Conservation (phyloP, 1,139 yeast species). For the Yamadazyma diospyri region DNA sequence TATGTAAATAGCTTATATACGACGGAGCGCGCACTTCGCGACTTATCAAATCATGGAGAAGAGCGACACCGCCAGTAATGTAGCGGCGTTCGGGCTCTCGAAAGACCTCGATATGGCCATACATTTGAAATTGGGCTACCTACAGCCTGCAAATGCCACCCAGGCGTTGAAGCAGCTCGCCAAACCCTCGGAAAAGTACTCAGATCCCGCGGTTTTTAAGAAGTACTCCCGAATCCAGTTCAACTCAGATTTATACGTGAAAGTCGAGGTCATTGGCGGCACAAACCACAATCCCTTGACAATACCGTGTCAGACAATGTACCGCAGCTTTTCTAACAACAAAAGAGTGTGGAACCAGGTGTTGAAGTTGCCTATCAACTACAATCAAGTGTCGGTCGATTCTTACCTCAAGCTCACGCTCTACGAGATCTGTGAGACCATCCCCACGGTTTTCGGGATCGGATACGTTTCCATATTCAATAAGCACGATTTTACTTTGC, state of each 20-base stretch:
- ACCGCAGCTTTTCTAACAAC: constrained; percentile 52
- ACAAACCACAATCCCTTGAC: constrained; percentile 61
- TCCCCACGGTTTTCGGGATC: constrained; percentile 50
- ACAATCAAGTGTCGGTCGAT: constrained; percentile 63
- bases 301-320: constrained; percentile 63
- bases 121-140: constrained; percentile 32
- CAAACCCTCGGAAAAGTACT: constrained; percentile 52
- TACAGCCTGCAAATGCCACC: constrained; percentile 23
- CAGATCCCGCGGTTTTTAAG: constrained; percentile 50
- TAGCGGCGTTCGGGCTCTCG: constrained; percentile 70
- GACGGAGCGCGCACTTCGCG: too few relatives aligned
- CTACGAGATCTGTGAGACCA: constrained; percentile 61
- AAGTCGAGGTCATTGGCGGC: constrained; percentile 55
- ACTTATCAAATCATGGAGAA: too few relatives aligned
- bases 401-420: constrained; percentile 59
- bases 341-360: constrained; percentile 50
- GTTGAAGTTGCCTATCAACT: constrained; percentile 66
- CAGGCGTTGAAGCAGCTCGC: constrained; percentile 28
- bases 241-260: constrained; percentile 60
- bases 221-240: constrained; percentile 47
- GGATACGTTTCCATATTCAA: constrained; percentile 63
- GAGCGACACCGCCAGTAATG: constrained; percentile 19
- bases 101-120: constrained; percentile 63
- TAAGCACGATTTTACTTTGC: constrained; percentile 22
- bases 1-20: too few relatives aligned